phyloP scores from a whole-genome alignment of 148 eudicot genomes.

The Vaccinium vitisidaea region DNA sequence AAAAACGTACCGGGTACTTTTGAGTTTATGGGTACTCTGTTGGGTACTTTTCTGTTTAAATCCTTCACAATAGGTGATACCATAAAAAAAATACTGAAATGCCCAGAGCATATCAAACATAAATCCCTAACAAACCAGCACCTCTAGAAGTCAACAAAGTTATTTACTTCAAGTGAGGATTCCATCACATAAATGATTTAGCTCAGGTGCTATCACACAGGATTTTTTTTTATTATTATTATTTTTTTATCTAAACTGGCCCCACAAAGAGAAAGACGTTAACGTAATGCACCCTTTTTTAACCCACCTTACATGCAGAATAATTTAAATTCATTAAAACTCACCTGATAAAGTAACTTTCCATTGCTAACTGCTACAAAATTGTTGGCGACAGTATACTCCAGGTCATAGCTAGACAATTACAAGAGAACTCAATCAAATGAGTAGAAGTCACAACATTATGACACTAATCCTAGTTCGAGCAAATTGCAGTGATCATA shows the following conservation, averaged over 20 bases:
- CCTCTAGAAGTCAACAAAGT: background rate
- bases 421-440: conserved; percentile 7
- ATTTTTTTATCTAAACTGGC: background rate
- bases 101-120: background rate
- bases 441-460: conserved; percentile 14
- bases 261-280: background rate
- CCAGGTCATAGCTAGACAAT: conserved; percentile 79
- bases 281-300: background rate
- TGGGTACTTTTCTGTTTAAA: background rate
- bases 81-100: background rate
- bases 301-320: conserved; percentile 1
- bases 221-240: background rate
- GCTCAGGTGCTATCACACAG: background rate
- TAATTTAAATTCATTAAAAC: conserved; percentile 6
- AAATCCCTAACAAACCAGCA: conserved; percentile 6
- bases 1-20: no score
- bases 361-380: conserved; percentile 94
- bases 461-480: conserved; percentile 3
- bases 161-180: background rate
- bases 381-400: conserved; percentile 84
- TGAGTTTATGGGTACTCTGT: no score
- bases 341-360: conserved; percentile 86
- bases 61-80: background rate
- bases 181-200: background rate
- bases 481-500: conserved; percentile 30